A percentile compares a stretch with the other conserved stretches of the same genome.
Evolutionary conservation across 2,329 filamentous ascomycete genomes (phyloP).

Genomic region (Pseudocercospora cruenta): DNA sequence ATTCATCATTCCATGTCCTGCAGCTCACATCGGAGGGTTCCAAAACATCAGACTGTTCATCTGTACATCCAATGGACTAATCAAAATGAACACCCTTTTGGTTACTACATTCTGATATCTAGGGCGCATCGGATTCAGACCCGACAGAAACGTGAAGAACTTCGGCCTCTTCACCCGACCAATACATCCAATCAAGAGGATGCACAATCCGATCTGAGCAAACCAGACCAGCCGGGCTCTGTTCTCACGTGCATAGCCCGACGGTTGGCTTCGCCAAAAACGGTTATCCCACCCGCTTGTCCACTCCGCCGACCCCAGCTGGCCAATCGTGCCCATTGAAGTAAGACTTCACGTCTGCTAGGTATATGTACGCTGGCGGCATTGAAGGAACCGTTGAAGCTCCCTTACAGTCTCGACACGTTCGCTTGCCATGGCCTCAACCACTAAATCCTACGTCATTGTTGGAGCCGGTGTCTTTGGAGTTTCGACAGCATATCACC

Average conservation of each 20-base stretch:
- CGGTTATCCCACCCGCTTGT: constrained; percentile 5
- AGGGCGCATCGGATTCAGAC: no score
- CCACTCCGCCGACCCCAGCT: neutral
- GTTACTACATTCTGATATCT: no score
- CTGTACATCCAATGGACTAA: no score
- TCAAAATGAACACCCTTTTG: no score
- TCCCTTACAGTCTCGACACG: neutral
- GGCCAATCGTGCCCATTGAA: neutral
- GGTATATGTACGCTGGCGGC: neutral
- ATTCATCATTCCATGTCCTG: no score
- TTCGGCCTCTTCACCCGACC: neutral
- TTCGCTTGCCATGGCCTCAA: constrained; percentile 13
- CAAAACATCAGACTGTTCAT: no score
- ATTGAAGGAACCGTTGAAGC: neutral
- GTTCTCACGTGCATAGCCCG: constrained; percentile 2
- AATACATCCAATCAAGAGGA: constrained; percentile 5
- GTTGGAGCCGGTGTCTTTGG: constrained; percentile 46
- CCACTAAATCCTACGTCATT: constrained; percentile 36
- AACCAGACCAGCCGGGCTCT: neutral
- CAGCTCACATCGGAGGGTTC: no score
- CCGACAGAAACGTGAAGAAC: neutral
- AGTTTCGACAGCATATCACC: constrained; percentile 64
- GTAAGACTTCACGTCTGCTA: neutral
- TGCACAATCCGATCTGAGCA: constrained; percentile 3
- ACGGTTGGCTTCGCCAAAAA: constrained; percentile 7